These are phyloP conservation scores for Botrytis elliptica DNA, from an alignment of 2,329 filamentous ascomycete genomes.

Conservation along the genomic window DNA sequence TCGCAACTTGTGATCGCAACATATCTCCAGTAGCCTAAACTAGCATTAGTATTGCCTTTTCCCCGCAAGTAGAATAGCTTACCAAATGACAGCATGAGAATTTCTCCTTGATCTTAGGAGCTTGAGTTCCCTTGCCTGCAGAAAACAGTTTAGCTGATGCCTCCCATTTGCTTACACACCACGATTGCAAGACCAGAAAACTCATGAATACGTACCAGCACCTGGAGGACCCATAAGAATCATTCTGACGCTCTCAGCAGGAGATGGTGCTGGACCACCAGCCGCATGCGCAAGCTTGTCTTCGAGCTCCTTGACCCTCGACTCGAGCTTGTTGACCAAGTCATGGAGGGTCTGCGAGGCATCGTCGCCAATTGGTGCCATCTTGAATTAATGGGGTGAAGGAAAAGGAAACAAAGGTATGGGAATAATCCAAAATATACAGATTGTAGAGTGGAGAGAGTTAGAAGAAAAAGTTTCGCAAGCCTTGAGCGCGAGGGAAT, in stretches of 20 bases:
- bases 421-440: slow-evolving; percentile 21
- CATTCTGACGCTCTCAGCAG: slow-evolving; percentile 79
- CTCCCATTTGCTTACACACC: neutral
- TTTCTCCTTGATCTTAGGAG: slow-evolving; percentile 96
- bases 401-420: slow-evolving; percentile 35
- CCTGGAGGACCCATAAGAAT: slow-evolving; percentile 96
- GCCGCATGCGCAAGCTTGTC: slow-evolving; percentile 57
- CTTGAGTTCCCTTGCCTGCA: slow-evolving; percentile 96
- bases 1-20: slow-evolving; percentile 96
- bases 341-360: slow-evolving; percentile 77
- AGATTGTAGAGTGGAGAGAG: neutral
- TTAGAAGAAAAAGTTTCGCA: slow-evolving; percentile 8
- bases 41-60: slow-evolving; percentile 4
- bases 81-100: slow-evolving; percentile 97
- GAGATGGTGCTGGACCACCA: slow-evolving; percentile 51
- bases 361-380: slow-evolving; percentile 86
- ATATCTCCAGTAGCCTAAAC: slow-evolving; percentile 93
- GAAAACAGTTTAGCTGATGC: slow-evolving; percentile 31
- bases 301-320: slow-evolving; percentile 84
- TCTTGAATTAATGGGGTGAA: slow-evolving; percentile 48
- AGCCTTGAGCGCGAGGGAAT: neutral
- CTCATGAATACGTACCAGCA: slow-evolving; percentile 67
- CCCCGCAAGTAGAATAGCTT: slow-evolving; percentile 42
- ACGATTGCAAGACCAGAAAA: neutral
- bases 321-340: slow-evolving; percentile 79